phyloP scores from a whole-genome alignment of 1,139 yeast genomes.

The Debaryomyces robertsiae region DNA sequence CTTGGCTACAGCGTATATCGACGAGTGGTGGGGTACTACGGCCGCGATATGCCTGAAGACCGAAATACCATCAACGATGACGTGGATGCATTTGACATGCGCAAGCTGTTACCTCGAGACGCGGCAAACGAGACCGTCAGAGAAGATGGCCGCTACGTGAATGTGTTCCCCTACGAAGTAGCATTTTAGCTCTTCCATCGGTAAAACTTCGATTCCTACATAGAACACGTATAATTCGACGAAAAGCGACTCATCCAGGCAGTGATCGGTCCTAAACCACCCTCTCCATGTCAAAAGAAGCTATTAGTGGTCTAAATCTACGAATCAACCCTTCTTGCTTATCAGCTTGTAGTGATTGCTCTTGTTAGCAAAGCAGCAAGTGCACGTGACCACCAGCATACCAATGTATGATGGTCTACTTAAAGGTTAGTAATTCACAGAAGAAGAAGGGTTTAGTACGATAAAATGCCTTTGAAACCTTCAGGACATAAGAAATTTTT shows the following conservation, averaged over 20 bases:
- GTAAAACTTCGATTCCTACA: too few relatives aligned
- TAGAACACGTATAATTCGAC: too few relatives aligned
- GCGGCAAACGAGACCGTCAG: slow-evolving; percentile 51
- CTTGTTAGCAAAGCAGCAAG: background rate
- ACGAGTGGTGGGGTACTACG: slow-evolving; percentile 89
- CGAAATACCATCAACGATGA: slow-evolving; percentile 56
- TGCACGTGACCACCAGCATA: background rate
- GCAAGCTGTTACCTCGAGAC: slow-evolving; percentile 65
- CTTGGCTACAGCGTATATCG: slow-evolving; percentile 84
- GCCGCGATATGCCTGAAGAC: slow-evolving; percentile 49
- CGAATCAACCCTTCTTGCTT: too few relatives aligned
- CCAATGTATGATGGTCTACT: too few relatives aligned
- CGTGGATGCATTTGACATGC: slow-evolving; percentile 88
- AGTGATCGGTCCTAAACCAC: too few relatives aligned
- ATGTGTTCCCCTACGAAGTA: slow-evolving; percentile 66
- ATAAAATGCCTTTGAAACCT: slow-evolving; percentile 13
- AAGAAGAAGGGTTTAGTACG: background rate
- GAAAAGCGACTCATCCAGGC: too few relatives aligned
- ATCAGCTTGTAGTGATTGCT: too few relatives aligned
- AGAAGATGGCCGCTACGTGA: slow-evolving; percentile 56
- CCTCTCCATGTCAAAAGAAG: too few relatives aligned
- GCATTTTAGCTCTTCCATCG: slow-evolving; percentile 38
- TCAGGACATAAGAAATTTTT: slow-evolving; percentile 12
- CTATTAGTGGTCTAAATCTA: too few relatives aligned
- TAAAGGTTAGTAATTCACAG: too few relatives aligned